Evolutionary conservation across 345 rosid genomes (phyloP).

Genomic region (Gynandropsis gynandra): DNA sequence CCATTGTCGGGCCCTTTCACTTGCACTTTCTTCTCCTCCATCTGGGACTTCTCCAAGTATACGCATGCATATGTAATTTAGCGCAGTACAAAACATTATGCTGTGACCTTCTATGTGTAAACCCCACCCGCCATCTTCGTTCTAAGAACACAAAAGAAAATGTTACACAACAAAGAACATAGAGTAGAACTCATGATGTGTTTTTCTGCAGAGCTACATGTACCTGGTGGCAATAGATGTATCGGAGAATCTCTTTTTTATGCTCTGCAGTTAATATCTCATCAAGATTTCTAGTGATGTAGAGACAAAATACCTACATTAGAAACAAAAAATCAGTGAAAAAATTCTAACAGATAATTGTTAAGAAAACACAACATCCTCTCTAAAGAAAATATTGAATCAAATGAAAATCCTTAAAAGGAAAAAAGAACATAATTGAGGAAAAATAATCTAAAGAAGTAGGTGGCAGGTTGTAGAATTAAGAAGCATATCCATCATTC

Average conservation of each 20-base stretch:
- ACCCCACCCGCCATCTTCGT: neutral
- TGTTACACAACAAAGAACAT: too few relatives aligned
- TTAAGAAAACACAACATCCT: too few relatives aligned
- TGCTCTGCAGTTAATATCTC: constrained; percentile 42
- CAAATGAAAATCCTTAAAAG: too few relatives aligned
- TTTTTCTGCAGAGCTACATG: too few relatives aligned
- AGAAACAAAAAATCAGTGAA: too few relatives aligned
- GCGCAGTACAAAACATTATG: neutral
- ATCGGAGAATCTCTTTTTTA: constrained; percentile 44
- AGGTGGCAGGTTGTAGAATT: too few relatives aligned
- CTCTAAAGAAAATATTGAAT: too few relatives aligned
- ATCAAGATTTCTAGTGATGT: constrained; percentile 40
- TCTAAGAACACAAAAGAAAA: neutral
- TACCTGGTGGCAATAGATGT: constrained; percentile 63
- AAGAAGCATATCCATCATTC: too few relatives aligned
- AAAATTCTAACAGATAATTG: too few relatives aligned
- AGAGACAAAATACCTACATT: constrained; percentile 54
- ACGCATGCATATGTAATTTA: neutral
- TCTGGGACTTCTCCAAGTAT: neutral
- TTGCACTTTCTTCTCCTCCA: neutral
- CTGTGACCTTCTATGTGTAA: neutral
- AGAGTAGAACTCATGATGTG: too few relatives aligned
- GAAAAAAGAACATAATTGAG: too few relatives aligned
- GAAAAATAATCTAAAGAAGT: too few relatives aligned
- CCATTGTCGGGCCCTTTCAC: neutral